Base-by-base conservation (phyloP, 225 moss, liverwort and hornwort species). In the Physcomitrellopsis africana region DNA sequence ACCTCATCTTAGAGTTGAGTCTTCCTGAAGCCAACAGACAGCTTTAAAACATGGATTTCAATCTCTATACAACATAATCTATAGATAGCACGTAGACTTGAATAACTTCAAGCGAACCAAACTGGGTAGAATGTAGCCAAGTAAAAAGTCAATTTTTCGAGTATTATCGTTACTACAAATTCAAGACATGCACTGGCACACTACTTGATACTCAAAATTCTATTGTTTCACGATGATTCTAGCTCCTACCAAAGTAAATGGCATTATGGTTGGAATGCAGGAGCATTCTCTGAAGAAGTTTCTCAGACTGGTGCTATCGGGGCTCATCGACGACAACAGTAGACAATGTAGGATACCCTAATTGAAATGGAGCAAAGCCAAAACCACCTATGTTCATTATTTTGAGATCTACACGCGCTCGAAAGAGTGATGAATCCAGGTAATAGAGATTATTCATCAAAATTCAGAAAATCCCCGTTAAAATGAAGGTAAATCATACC, bases 1-100 rank as follows among this genome's bases (percentile, higher is more conserved):
- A 48, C 42, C 68, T 70, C 78, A 60, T 60, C 74, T 60, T 22
- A 22, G 53, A 51, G 65, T 60, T 64, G 63, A 42, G n/a, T 65
- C 54, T n/a, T 32, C 37, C 20, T 41, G 63, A 22, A 9, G 15
- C 49, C 65, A 49, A 72, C 47, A 70, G 63, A 29, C 55, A 54
- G 77, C 20, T 26, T 32, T 58, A 54, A 72, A 23, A 65, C 23
- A 65, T 48, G 65, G 66, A 65, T 67, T 18, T 16, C 17, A 59
- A 68, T 68, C 16, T 19, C 14, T 57, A 66, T 43, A 68, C 10
- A 19, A 70, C 29, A 70, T 11, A 27, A 63, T 24, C 13, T 32
- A 60, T 46, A 29, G 19, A 42, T 23, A 59, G 66, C 9, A 68
- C 20, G 61, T 43, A 47, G 24, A 73, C 20, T 51, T 16, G 18